Base-by-base conservation (phyloP, 257 asterid species). In the Sherardia arvensis region DNA sequence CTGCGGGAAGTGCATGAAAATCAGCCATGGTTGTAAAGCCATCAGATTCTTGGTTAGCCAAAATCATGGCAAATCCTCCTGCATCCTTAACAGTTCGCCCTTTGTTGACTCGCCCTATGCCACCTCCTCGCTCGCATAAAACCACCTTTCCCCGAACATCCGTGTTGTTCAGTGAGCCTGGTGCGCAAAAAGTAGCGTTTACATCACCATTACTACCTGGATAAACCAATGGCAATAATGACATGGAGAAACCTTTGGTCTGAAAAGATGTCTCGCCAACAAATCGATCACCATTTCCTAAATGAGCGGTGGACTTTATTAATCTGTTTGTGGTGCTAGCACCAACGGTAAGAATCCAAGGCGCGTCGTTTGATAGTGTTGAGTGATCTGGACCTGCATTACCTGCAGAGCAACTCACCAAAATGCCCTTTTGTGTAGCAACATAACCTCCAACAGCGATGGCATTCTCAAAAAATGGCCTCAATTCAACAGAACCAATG, bases 341-440 rank as follows among this genome's bases (percentile, higher is more conserved):
- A 10, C 61, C 61, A 5, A 56, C 61, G n/a, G 61, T 56, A 2
- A 56, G 61, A 56, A 56, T 9, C 61, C 61, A 56, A 3, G 61
- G 61, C 17, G 61, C 36, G 12, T 56, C 61, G 28, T 56, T 56
- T 15, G 61, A 56, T 17, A 56, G 29, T 4, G 61, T 22, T 1
- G 61, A 26, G 20, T 56, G 20, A 28, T 10, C 0, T 4, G 61
- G 61, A 12, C 61, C 61, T 1, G 36, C 3, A 27, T 56, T 56
- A 15, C 61, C 61, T 0, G 61, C 61, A 11, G 61, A 3, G 20
- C 61, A 56, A 22, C 61, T 56, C 17, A 56, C 61, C 1, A 56
- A 27, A 15, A 56, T 56, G 22, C 61, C 21, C 61, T 5, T 56
- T 3, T 56, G 9, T 27, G 29, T 15, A 1, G 61, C 61, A 28